Conservation (phyloP, 2,329 filamentous ascomycete genomes). For the Fusarium tricinctum region DNA sequence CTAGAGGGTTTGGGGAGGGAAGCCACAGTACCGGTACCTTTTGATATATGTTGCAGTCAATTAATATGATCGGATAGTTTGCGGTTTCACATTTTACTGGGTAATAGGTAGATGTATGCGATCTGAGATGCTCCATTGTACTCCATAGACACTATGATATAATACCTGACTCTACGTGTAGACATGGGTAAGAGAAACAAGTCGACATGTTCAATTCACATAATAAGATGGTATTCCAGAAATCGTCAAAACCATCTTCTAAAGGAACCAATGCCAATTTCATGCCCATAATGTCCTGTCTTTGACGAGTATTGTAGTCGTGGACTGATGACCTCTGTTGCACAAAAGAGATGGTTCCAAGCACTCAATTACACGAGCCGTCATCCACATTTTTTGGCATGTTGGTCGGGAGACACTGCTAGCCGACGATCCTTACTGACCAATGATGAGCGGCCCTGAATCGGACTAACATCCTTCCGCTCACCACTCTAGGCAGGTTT, state of each 20-base stretch:
- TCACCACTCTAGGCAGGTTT: background rate
- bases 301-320: background rate
- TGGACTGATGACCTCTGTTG: slow-evolving; percentile 23
- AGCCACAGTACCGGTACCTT: slow-evolving; percentile 13
- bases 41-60: background rate
- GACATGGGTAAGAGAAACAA: background rate
- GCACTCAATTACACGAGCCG: slow-evolving; percentile 25
- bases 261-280: background rate
- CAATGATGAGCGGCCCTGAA: rapidly evolving
- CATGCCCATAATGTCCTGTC: background rate
- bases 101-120: background rate
- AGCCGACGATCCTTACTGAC: slow-evolving; percentile 5
- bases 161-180: too few species aligned
- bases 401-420: slow-evolving; percentile 29
- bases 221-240: background rate
- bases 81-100: background rate
- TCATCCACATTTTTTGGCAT: slow-evolving; percentile 24
- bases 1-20: slow-evolving; percentile 12
- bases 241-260: background rate
- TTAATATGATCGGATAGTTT: background rate
- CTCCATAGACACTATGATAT: too few species aligned
- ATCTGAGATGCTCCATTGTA: background rate
- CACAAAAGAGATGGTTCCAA: slow-evolving; percentile 12
- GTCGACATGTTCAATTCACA: background rate
- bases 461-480: slow-evolving; percentile 21